Evolutionary conservation across 495 filamentous ascomycete species (phyloP).

Genomic region (Hyaloscypha bicolor): DNA sequence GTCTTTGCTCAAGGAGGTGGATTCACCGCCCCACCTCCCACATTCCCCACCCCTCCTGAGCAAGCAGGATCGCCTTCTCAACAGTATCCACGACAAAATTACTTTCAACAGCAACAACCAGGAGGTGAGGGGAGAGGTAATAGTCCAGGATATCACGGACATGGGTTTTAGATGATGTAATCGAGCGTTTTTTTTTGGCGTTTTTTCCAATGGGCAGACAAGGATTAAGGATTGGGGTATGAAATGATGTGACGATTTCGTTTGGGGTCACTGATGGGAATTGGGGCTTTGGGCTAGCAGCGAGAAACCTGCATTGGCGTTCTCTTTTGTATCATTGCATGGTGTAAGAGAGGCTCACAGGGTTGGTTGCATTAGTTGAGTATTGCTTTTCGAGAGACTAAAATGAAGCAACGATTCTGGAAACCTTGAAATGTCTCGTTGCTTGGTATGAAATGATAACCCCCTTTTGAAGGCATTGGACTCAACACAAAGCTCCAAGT

Average conservation of each 20-base stretch:
- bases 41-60: conserved; percentile 11
- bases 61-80: conserved; percentile 18
- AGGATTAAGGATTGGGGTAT: neutral
- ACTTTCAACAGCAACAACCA: conserved; percentile 24
- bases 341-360: neutral
- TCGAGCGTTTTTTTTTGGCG: neutral
- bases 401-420: neutral
- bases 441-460: neutral
- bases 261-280: neutral
- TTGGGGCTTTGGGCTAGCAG: neutral
- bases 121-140: conserved; percentile 24
- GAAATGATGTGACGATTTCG: neutral
- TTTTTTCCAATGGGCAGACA: neutral
- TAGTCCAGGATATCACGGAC: conserved; percentile 16
- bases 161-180: conserved; percentile 5
- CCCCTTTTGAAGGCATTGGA: no score
- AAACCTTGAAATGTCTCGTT: neutral
- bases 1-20: conserved; percentile 33
- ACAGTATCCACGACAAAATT: conserved; percentile 24
- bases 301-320: neutral
- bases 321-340: conserved; percentile 6
- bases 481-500: neutral
- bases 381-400: neutral
- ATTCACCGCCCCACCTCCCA: conserved; percentile 15
- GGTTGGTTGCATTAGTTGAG: conserved; percentile 10